phyloP scores from a whole-genome alignment of 1,139 yeast species.

The Taphrina betulina region DNA sequence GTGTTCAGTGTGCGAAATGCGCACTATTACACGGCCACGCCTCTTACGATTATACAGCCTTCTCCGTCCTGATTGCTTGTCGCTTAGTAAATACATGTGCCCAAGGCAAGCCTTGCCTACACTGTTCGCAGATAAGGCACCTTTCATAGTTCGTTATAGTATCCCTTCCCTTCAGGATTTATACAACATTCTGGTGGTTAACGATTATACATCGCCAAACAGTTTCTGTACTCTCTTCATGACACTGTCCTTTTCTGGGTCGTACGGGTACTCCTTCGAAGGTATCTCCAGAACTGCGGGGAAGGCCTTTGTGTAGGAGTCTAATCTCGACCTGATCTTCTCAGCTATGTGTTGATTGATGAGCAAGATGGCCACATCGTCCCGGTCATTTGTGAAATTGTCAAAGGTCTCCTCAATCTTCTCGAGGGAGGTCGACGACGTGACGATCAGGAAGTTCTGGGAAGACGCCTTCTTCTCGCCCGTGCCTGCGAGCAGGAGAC shows the following conservation, averaged over 20 bases:
- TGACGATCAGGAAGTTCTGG: constrained; percentile 78
- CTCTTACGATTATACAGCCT: too few relatives aligned
- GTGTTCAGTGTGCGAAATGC: too few relatives aligned
- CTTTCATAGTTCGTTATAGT: too few relatives aligned
- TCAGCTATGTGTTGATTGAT: constrained; percentile 96
- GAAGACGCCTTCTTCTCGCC: constrained; percentile 74
- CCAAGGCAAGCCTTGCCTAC: too few relatives aligned
- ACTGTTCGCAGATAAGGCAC: too few relatives aligned
- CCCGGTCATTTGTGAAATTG: constrained; percentile 68
- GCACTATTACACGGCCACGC: too few relatives aligned
- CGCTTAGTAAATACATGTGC: too few relatives aligned
- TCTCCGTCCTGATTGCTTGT: too few relatives aligned
- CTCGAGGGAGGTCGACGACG: constrained; percentile 49
- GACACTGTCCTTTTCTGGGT: constrained; percentile 96
- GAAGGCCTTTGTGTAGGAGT: constrained; percentile 81
- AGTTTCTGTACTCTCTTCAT: constrained; percentile 74
- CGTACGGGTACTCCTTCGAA: constrained; percentile 96
- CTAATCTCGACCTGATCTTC: constrained; percentile 76
- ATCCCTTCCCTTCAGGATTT: too few relatives aligned
- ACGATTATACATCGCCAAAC: constrained; percentile 33
- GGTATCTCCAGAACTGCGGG: constrained; percentile 98
- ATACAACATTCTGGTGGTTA: too few relatives aligned
- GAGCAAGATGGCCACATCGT: constrained; percentile 87
- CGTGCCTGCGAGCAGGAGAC: constrained; percentile 89
- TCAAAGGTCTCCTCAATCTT: constrained; percentile 68